These are phyloP conservation scores for Macadamia integrifolia DNA, from an alignment of 164 flowering plant genomes.

Conservation along the genomic window DNA sequence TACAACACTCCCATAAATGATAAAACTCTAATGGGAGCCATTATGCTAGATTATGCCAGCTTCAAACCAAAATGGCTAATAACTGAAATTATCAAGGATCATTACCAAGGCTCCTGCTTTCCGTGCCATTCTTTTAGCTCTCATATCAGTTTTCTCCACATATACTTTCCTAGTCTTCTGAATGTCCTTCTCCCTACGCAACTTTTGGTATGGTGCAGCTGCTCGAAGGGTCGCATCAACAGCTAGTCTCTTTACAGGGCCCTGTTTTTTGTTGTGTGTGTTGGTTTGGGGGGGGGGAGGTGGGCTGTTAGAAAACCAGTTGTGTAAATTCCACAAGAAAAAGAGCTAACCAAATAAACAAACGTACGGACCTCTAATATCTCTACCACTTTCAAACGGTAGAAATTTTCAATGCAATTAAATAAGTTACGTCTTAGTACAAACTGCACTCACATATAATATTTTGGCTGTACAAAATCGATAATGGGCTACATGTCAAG, in stretches of 20 bases:
- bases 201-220: conserved; percentile 96
- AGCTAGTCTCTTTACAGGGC: conserved; percentile 92
- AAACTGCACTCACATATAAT: too few relatives aligned
- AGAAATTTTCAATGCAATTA: too few relatives aligned
- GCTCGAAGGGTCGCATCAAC: conserved; percentile 99
- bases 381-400: too few relatives aligned
- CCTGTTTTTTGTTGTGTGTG: conserved; percentile 34
- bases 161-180: conserved; percentile 64
- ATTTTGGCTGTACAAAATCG: too few relatives aligned
- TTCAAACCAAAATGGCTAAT: not conserved
- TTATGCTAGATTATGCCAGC: not conserved
- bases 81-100: not conserved
- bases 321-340: not conserved
- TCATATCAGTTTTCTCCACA: conserved; percentile 94
- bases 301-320: not conserved
- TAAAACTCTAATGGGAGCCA: not conserved
- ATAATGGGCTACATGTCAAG: too few relatives aligned
- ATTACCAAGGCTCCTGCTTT: conserved; percentile 99
- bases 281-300: not conserved
- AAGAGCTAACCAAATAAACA: not conserved
- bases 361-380: too few relatives aligned
- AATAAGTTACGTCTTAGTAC: too few relatives aligned
- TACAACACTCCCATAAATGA: not conserved
- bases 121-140: conserved; percentile 97
- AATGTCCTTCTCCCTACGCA: conserved; percentile 66